Conservation (phyloP, 1,284 basidiomycete genomes). For the Vanrija pseudolonga region DNA sequence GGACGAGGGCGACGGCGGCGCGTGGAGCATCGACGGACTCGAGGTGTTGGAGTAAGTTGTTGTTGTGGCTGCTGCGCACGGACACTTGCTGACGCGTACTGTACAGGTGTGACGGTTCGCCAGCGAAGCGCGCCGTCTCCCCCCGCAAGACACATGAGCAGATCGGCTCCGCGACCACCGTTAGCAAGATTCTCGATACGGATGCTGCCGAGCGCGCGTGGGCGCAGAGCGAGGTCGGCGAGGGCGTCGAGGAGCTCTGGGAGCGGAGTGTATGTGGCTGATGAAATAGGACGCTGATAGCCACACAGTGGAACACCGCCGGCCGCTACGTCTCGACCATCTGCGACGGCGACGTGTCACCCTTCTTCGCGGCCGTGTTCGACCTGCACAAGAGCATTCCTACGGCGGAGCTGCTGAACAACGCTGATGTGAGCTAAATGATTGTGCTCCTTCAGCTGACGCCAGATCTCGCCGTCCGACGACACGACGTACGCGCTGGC, state of each 20-base stretch:
- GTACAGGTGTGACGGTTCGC: conserved; percentile 14
- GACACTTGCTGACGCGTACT: conserved; percentile 7
- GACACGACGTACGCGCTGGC: conserved; percentile 40
- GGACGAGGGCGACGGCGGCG: conserved; percentile 40
- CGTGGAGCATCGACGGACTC: conserved; percentile 46
- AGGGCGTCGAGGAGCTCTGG: conserved; percentile 49
- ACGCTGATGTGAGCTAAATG: conserved; percentile 36
- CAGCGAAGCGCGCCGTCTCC: neutral
- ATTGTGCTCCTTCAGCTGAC: neutral
- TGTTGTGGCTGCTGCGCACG: neutral
- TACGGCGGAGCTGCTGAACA: conserved; percentile 29
- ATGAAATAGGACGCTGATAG: neutral
- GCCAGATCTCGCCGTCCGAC: conserved; percentile 44
- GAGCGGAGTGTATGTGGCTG: conserved; percentile 19
- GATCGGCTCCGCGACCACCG: conserved; percentile 37
- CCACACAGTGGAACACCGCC: conserved; percentile 41
- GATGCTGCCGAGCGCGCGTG: conserved; percentile 43
- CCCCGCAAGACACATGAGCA: conserved; percentile 31
- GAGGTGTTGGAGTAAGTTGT: conserved; percentile 43
- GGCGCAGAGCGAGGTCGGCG: conserved; percentile 47
- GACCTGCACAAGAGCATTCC: conserved; percentile 29
- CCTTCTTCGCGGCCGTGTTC: conserved; percentile 42
- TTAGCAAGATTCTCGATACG: conserved; percentile 25
- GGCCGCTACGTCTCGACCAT: conserved; percentile 45
- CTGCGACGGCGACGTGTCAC: conserved; percentile 11